These are phyloP conservation scores for Toxicodendron radicans DNA, from an alignment of 345 rosid species.

Conservation along the genomic window DNA sequence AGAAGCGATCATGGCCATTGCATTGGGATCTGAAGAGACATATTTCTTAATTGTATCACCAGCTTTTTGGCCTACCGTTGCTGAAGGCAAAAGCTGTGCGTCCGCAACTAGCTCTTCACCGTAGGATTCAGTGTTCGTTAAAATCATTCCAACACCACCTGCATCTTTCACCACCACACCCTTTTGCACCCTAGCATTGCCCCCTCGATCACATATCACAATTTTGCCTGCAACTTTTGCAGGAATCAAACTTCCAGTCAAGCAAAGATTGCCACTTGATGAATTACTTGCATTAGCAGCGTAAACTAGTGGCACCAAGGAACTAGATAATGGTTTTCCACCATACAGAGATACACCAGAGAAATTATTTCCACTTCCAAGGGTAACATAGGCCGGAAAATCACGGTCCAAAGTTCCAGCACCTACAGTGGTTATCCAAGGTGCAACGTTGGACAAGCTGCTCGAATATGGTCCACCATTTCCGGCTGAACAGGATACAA, in stretches of 20 bases:
- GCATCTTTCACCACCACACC: conserved; percentile 52
- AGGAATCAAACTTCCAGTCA: conserved; percentile 46
- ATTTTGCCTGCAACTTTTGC: conserved; percentile 50
- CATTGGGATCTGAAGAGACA: conserved; percentile 28
- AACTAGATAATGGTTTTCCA: conserved; percentile 36
- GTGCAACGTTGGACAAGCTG: conserved; percentile 53
- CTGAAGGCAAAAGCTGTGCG: conserved; percentile 59
- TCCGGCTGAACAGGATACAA: conserved; percentile 65
- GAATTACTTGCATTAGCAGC: conserved; percentile 41
- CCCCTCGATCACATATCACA: conserved; percentile 66
- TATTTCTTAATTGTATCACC: conserved; percentile 48
- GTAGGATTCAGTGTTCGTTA: conserved; percentile 44
- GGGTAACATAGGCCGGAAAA: conserved; percentile 51
- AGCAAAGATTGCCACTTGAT: conserved; percentile 40
- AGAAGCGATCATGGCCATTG: conserved; percentile 39
- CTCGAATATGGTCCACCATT: conserved; percentile 54
- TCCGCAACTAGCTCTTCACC: conserved; percentile 68
- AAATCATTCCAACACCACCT: conserved; percentile 60
- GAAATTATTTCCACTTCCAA: conserved; percentile 45
- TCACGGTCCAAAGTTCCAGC: conserved; percentile 71
- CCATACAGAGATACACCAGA: conserved; percentile 51
- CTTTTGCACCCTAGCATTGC: conserved; percentile 49
- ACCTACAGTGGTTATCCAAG: conserved; percentile 67
- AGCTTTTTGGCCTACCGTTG: conserved; percentile 43
- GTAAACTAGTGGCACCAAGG: conserved; percentile 42